phyloP scores from a whole-genome alignment of 805 yeast species.

The Pichia thaimueangensis region DNA sequence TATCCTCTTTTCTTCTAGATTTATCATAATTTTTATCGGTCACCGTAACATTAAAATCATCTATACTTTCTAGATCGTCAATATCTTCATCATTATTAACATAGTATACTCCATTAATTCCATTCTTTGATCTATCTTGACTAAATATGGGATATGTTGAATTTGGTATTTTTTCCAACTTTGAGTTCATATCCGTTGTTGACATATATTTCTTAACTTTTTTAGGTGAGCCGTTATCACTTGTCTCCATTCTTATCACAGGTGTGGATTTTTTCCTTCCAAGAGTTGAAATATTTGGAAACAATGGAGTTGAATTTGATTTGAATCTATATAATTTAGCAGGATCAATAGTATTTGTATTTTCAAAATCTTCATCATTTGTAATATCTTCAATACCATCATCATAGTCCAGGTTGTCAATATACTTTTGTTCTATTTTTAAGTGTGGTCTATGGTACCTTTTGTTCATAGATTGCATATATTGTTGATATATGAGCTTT shows the following conservation, averaged over 20 bases:
- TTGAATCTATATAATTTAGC: slow-evolving; percentile 20
- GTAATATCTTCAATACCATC: slow-evolving; percentile 11
- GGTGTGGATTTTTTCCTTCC: slow-evolving; percentile 25
- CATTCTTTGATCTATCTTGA: too few relatives aligned
- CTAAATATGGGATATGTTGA: background rate
- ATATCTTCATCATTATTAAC: slow-evolving; percentile 16
- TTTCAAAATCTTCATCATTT: slow-evolving; percentile 25
- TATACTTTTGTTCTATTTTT: background rate
- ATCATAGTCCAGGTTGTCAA: background rate
- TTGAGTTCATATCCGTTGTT: slow-evolving; percentile 20
- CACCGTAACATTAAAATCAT: slow-evolving; percentile 24
- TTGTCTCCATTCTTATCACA: slow-evolving; percentile 14
- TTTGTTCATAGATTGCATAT: background rate
- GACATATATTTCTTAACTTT: slow-evolving; percentile 26
- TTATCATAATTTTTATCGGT: slow-evolving; percentile 24
- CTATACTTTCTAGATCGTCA: slow-evolving; percentile 23
- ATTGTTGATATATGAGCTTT: slow-evolving; percentile 3
- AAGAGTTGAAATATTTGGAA: slow-evolving; percentile 6
- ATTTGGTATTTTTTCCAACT: background rate
- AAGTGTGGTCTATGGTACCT: too few relatives aligned
- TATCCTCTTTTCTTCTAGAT: slow-evolving; percentile 22
- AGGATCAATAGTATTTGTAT: slow-evolving; percentile 20
- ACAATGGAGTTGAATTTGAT: slow-evolving; percentile 6
- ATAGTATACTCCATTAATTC: too few relatives aligned
- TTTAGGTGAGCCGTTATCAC: slow-evolving; percentile 17